phyloP scores from a whole-genome alignment of 1,284 basidiomycete genomes.

The Mycocalia duriaeana region DNA sequence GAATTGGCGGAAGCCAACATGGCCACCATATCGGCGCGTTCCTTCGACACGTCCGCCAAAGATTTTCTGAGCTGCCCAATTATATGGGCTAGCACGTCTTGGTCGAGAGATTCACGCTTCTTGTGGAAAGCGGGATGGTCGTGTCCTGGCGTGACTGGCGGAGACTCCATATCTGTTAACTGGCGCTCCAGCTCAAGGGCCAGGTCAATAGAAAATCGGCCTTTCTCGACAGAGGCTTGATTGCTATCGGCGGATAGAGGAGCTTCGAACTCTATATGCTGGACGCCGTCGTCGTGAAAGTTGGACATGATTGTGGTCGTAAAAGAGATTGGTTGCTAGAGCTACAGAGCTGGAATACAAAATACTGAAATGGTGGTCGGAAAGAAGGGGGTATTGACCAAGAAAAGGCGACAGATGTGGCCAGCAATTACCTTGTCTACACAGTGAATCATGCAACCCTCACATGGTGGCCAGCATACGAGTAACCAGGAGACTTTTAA shows the following conservation, averaged over 20 bases:
- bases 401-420: no score
- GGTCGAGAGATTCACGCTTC: constrained; percentile 56
- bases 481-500: no score
- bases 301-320: constrained; percentile 23
- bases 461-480: no score
- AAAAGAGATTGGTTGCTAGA: constrained; percentile 7
- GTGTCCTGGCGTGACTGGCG: constrained; percentile 24
- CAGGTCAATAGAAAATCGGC: constrained; percentile 63
- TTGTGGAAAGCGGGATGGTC: constrained; percentile 1
- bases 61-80: constrained; percentile 62
- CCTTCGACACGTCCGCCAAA: constrained; percentile 55
- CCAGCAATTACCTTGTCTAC: no score
- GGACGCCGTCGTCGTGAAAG: constrained; percentile 25
- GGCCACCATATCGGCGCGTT: constrained; percentile 58
- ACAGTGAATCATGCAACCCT: no score
- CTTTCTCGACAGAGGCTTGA: constrained; percentile 15
- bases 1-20: constrained; percentile 45
- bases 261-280: constrained; percentile 29
- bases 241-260: constrained; percentile 25
- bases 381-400: no score
- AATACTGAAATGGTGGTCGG: no score
- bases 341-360: no score
- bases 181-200: constrained; percentile 72
- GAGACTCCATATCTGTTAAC: constrained; percentile 56
- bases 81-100: constrained; percentile 70